Percentiles rank a stretch among this genome's conserved stretches.
phyloP scores from a whole-genome alignment of 2,329 filamentous ascomycete species.

The Ascochyta fabae region DNA sequence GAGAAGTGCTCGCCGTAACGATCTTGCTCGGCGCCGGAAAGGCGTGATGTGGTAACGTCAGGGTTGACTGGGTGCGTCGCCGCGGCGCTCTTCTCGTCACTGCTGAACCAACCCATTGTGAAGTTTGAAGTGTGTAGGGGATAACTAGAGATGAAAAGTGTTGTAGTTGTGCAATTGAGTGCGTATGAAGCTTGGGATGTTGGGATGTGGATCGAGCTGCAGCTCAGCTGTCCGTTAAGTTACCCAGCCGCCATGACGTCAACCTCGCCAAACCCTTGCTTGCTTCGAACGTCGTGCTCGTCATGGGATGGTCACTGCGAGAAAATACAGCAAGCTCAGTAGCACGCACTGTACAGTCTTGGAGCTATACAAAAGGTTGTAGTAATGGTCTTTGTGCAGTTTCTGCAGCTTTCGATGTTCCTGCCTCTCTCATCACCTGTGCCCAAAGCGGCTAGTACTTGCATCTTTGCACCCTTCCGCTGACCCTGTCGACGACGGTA shows the following conservation, averaged over 20 bases:
- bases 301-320: constrained; percentile 14
- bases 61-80: constrained; percentile 30
- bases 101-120: constrained; percentile 38
- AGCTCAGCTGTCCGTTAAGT: constrained; percentile 8
- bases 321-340: not conserved
- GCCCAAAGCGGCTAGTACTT: not conserved
- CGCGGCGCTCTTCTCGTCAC: constrained; percentile 27
- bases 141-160: not conserved
- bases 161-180: not conserved
- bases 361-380: not conserved
- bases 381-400: not conserved
- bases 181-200: not conserved
- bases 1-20: constrained; percentile 40
- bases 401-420: not conserved
- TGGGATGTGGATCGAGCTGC: not conserved
- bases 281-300: constrained; percentile 9
- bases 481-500: not conserved
- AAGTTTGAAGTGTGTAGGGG: constrained; percentile 5
- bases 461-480: not conserved
- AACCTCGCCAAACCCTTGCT: constrained; percentile 10
- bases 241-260: constrained; percentile 11
- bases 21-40: constrained; percentile 44
- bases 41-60: constrained; percentile 32
- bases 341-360: not conserved
- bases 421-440: not conserved